These are phyloP conservation scores for Pittosporum tobira DNA, from an alignment of 129 eudicot species.

Conservation along the genomic window DNA sequence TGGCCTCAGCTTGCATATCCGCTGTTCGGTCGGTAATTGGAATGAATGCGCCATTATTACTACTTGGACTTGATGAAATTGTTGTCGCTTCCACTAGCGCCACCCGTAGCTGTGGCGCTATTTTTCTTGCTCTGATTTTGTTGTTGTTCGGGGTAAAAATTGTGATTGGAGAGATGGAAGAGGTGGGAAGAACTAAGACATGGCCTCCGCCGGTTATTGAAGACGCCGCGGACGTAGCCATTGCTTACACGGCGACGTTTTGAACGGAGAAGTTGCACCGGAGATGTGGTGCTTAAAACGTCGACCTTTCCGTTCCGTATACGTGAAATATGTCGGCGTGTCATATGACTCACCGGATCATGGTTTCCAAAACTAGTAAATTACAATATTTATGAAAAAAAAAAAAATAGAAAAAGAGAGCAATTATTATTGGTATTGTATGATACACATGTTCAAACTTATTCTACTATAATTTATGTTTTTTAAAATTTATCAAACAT, in stretches of 20 bases:
- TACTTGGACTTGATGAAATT: not conserved
- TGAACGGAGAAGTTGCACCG: too few species aligned
- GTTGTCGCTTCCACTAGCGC: conserved; percentile 2
- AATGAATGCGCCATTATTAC: not conserved
- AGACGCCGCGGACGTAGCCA: not conserved
- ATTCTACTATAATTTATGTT: too few species aligned
- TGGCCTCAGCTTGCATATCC: conserved; percentile 88
- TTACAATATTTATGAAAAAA: too few species aligned
- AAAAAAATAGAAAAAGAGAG: too few species aligned
- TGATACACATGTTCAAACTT: too few species aligned
- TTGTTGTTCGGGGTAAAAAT: not conserved
- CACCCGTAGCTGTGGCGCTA: not conserved
- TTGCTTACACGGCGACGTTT: not conserved
- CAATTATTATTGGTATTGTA: too few species aligned
- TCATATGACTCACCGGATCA: not conserved
- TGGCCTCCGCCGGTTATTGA: conserved; percentile 7
- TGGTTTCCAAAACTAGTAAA: too few species aligned
- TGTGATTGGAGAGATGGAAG: conserved; percentile 8
- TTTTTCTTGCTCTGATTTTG: not conserved
- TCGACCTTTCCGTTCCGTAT: not conserved
- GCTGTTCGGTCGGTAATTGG: conserved; percentile 34
- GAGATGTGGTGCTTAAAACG: not conserved
- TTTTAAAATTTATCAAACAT: too few species aligned
- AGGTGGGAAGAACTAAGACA: conserved; percentile 8
- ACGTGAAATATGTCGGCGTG: not conserved